These are phyloP conservation scores for Aspergillus viridinutans DNA, from an alignment of 2,329 filamentous ascomycete genomes.

Conservation along the genomic window DNA sequence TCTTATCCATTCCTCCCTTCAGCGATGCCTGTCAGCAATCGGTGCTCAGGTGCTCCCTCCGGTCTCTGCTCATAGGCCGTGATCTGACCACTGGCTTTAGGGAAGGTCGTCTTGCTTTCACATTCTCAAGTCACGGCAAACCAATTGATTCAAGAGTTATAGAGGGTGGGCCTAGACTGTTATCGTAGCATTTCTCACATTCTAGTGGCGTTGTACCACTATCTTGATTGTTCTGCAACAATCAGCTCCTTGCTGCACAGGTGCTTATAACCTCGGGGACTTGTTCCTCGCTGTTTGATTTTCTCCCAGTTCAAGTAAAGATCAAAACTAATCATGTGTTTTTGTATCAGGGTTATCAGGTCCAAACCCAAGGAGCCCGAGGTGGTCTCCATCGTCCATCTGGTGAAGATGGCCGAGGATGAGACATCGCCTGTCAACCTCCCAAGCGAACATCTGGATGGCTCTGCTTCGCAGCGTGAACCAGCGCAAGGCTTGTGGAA, in stretches of 20 bases:
- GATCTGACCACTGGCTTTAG: not conserved
- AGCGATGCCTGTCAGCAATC: not conserved
- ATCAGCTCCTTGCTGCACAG: not conserved
- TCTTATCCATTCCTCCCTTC: not conserved
- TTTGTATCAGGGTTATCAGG: not conserved
- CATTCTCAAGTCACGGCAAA: not conserved
- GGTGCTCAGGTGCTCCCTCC: not conserved
- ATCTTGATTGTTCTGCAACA: not conserved
- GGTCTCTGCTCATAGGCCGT: not conserved
- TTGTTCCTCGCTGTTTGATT: not conserved
- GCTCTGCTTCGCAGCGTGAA: not conserved
- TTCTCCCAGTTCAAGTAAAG: not conserved
- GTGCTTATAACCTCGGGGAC: not conserved
- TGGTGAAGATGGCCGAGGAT: not conserved
- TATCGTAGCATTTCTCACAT: not conserved
- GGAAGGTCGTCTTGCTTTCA: not conserved
- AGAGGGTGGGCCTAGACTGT: not conserved
- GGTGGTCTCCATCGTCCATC: not conserved
- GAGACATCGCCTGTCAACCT: not conserved
- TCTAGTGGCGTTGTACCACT: not conserved
- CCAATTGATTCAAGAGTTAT: not conserved
- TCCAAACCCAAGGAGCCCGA: not conserved
- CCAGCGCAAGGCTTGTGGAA: slow-evolving; percentile 17
- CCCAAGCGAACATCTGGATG: not conserved
- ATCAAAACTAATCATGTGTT: not conserved